Evolutionary conservation across 176 grass and related monocot species (phyloP), one percentile per base, ranked within the genome.

Genomic region (Urochloa ruziziensis): DNA sequence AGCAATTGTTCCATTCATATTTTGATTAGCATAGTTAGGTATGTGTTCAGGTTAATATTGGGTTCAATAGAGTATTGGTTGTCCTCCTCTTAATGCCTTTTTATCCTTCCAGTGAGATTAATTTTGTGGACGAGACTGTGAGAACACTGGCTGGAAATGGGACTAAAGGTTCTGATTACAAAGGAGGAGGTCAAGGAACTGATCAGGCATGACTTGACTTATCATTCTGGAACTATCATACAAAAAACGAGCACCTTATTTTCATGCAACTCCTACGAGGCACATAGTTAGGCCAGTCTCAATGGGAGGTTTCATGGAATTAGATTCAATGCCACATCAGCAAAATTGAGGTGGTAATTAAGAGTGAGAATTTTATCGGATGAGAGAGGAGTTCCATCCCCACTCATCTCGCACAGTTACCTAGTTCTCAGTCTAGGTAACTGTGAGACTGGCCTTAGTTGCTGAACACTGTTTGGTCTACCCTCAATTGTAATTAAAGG

Each of bases 111-210:
- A 98, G 95, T 84, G 95, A 95, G 76, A 88, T 98, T 76, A 85
- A 93, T 90, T 98, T 98, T 91, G 89, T 98, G 62, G 83, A 89
- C 39, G 92, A 98, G 78, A 95, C 84, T 67, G 95, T 98, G 63
- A 90, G 71, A 93, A 98, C 95, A 67, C 89, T 98, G 75, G 92
- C 95, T 82, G 95, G 95, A 90, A 98, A 95, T 78, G 92, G 92
- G 76, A 95, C 75, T 4, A 98, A 98, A 91, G 95, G 95, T 71
- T 95, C 92, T 62, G 95, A 98, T 88, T 91, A 95, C 75, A 84
- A 61, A 84, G 95, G 95, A 75, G 95, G 95, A 72, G 74, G 73
- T 39, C 84, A 64, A 65, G 92, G 92, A 95, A 91, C 85, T 91
- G 72, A 88, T 64, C 95, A 95, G 95, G 95, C 80, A 94, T 35